Conservation (phyloP, 1,284 basidiomycete genomes). For the Ustilago sp. region DNA sequence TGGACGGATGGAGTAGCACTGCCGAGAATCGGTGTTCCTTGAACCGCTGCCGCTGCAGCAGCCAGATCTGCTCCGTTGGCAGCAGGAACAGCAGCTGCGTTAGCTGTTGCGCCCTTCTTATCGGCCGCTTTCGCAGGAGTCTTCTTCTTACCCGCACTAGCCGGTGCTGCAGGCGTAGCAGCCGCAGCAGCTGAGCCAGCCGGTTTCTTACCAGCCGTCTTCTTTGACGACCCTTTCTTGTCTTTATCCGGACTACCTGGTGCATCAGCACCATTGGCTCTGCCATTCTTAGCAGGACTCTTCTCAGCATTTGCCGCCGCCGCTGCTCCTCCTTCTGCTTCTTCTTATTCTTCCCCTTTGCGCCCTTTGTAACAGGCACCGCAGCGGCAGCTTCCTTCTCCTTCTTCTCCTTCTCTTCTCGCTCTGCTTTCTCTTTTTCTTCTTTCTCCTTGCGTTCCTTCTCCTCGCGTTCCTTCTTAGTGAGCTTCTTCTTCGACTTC, state of each 20-base stretch:
- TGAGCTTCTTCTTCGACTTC: slow-evolving; percentile 57
- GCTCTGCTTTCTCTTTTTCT: slow-evolving; percentile 60
- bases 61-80: slow-evolving; percentile 3
- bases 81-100: background rate
- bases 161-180: slow-evolving; percentile 19
- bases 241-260: slow-evolving; percentile 43
- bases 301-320: slow-evolving; percentile 28
- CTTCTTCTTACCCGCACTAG: slow-evolving; percentile 44
- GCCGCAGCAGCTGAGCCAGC: slow-evolving; percentile 13
- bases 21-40: slow-evolving; percentile 38
- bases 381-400: slow-evolving; percentile 48
- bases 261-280: slow-evolving; percentile 31
- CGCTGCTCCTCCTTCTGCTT: slow-evolving; percentile 51
- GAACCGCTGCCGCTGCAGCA: slow-evolving; percentile 2
- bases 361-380: slow-evolving; percentile 16
- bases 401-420: slow-evolving; percentile 51
- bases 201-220: slow-evolving; percentile 48
- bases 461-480: slow-evolving; percentile 54
- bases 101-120: slow-evolving; percentile 28
- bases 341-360: slow-evolving; percentile 56
- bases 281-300: slow-evolving; percentile 28
- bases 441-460: slow-evolving; percentile 48
- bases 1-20: slow-evolving; percentile 47
- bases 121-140: slow-evolving; percentile 40
- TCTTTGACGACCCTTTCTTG: slow-evolving; percentile 45